These are phyloP conservation scores for Epicoccum sorghinum DNA, from an alignment of 2,329 filamentous ascomycete genomes.

Conservation along the genomic window DNA sequence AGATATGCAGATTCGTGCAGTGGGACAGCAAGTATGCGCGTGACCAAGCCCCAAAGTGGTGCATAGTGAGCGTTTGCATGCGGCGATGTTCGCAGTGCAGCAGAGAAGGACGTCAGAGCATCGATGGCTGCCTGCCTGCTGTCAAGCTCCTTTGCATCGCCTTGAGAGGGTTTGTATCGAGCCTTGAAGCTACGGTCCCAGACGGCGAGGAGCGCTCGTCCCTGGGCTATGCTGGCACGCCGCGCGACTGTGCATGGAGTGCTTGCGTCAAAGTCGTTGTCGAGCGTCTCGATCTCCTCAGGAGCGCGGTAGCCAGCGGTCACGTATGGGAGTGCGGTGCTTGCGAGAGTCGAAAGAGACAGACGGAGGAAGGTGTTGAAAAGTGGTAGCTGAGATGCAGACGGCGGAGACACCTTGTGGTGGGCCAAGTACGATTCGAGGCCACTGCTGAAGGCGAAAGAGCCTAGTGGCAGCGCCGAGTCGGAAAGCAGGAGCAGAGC, in stretches of 20 bases:
- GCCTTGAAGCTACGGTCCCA: conserved; percentile 74
- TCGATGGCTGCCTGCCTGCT: conserved; percentile 21
- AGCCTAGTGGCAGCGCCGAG: conserved; percentile 80
- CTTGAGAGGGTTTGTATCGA: conserved; percentile 21
- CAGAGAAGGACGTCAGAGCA: conserved; percentile 38
- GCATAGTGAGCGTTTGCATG: conserved; percentile 65
- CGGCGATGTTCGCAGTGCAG: conserved; percentile 35
- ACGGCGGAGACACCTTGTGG: conserved; percentile 49
- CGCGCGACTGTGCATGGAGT: conserved; percentile 80
- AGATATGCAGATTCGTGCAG: conserved; percentile 72
- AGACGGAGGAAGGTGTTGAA: conserved; percentile 72
- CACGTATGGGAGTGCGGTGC: conserved; percentile 75
- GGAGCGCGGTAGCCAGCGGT: conserved; percentile 69
- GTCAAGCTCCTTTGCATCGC: not conserved
- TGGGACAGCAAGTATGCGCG: conserved; percentile 65
- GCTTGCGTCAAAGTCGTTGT: conserved; percentile 78
- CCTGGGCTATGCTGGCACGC: conserved; percentile 76
- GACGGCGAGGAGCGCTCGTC: conserved; percentile 73
- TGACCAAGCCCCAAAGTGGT: conserved; percentile 72
- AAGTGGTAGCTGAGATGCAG: conserved; percentile 45
- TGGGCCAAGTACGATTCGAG: conserved; percentile 84
- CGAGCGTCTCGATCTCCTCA: conserved; percentile 60
- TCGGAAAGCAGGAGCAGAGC: conserved; percentile 79
- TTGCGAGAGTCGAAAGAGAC: conserved; percentile 73
- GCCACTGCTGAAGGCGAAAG: conserved; percentile 85